Evolutionary conservation across 2,329 filamentous ascomycete genomes (phyloP), one percentile per base, ranked within the genome.

Genomic region (Volutella citrinella): DNA sequence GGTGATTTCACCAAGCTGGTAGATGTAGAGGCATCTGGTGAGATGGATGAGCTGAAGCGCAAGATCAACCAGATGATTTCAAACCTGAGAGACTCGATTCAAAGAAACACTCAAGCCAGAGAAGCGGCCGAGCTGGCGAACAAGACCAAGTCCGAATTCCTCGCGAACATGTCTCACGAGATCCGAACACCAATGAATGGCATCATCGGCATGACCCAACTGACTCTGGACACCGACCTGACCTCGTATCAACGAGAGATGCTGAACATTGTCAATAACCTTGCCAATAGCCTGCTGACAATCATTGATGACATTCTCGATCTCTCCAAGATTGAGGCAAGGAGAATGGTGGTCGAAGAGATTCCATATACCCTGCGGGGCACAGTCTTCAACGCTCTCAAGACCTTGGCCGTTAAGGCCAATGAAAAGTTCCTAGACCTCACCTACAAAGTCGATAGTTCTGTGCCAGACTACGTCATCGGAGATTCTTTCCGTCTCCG

Each of bases 21-120:
- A 60, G 95, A 93, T 29, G 91, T 98, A 13, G 90, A 96, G 61
- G 93, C 93, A 14, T 96, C 91, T 10, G 93, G 93, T 45, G 93
- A 98, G 64, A 97, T 98, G 93, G 93, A 97, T 64, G 91, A 97
- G 63, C 74, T 98, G 52, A 98, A 98, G 68, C 82, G 90, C 54
- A 97, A 97, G 73, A 97, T 98, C 75, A 98, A 97, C 61, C 87
- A 94, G 69, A 98, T 98, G 93, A 90, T 97, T 33, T 93, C 87
- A 59, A 95, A 95, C 58, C 69, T 98, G 43, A 76, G 91, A 49
- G 93, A 97, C 65, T 94, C 87, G 72, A 96, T 98, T 49, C 90
- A 97, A 61, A 82, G 89, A 60, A 98, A 97, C 60, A 96, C 90
- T 4, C 87, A 90, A 48, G 93, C 93, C 37, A 85, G 93, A 63